A percentile compares a stretch with the other conserved stretches of the same genome.
Evolutionary conservation across 148 eudicot species (phyloP).

Genomic region (Spergularia bocconei): DNA sequence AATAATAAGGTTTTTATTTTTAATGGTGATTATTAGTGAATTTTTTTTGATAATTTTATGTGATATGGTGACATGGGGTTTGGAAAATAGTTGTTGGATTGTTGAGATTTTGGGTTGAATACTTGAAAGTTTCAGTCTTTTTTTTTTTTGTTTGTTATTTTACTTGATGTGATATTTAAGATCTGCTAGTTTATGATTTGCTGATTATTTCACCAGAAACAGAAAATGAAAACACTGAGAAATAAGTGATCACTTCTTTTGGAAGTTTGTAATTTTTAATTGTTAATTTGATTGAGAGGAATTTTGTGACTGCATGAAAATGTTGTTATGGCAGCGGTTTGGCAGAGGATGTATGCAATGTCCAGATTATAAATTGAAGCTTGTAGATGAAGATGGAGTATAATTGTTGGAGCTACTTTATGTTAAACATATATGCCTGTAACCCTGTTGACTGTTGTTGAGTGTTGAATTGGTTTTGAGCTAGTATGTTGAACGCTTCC

Average conservation of each 20-base stretch:
- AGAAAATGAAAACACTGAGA: not conserved
- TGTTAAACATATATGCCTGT: no score
- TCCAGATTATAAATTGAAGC: not conserved
- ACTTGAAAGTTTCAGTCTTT: slow-evolving; percentile 9
- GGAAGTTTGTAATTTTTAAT: not conserved
- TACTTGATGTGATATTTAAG: slow-evolving; percentile 2
- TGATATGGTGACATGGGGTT: not conserved
- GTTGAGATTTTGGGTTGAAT: not conserved
- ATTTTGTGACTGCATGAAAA: not conserved
- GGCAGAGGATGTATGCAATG: not conserved
- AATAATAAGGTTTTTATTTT: no score
- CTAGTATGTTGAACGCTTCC: not conserved
- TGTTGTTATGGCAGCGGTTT: not conserved
- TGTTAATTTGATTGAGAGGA: not conserved
- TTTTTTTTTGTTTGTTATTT: slow-evolving; percentile 5
- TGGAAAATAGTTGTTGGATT: not conserved
- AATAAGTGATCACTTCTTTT: no score
- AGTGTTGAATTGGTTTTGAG: not conserved
- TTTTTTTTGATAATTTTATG: slow-evolving; percentile 2
- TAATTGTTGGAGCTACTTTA: no score
- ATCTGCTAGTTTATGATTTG: not conserved
- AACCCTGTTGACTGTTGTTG: not conserved
- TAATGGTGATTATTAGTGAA: not conserved
- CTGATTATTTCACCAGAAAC: not conserved
- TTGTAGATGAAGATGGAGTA: no score